phyloP scores from a whole-genome alignment of 2,329 filamentous ascomycete genomes.

The Aspergillus sp. region DNA sequence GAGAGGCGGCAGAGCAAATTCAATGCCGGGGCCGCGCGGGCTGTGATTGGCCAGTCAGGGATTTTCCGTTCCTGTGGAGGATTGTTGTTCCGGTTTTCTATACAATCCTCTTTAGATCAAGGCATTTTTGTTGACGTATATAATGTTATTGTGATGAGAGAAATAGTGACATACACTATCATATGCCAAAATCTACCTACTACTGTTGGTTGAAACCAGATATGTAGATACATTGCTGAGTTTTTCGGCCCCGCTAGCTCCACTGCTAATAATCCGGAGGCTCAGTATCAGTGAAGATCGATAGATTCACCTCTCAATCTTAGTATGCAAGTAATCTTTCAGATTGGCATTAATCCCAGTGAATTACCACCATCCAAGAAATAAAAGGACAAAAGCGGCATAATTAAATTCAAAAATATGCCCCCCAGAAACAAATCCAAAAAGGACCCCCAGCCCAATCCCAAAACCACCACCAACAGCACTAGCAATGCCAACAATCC shows the following conservation, averaged over 20 bases:
- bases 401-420: slow-evolving; percentile 11
- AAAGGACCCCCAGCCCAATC: slow-evolving; percentile 7
- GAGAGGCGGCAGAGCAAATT: slow-evolving; percentile 7
- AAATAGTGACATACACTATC: no score
- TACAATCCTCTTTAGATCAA: not conserved
- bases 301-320: no score
- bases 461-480: slow-evolving; percentile 5
- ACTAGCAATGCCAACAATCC: slow-evolving; percentile 12
- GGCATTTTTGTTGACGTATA: no score
- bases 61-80: slow-evolving; percentile 1
- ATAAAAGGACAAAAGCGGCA: slow-evolving; percentile 1
- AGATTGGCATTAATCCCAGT: not conserved
- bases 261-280: no score
- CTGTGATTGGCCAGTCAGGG: not conserved
- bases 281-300: no score
- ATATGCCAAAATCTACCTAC: no score
- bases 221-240: no score
- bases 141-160: no score
- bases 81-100: not conserved
- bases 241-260: no score
- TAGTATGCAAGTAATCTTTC: no score
- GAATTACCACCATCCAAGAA: not conserved
- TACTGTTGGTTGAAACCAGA: no score
- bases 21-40: slow-evolving; percentile 7
- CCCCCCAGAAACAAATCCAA: slow-evolving; percentile 17